Evolutionary conservation across 768 basidiomycete species (phyloP), one percentile per base, ranked within the genome.

Genomic region (Lactarius quietus): DNA sequence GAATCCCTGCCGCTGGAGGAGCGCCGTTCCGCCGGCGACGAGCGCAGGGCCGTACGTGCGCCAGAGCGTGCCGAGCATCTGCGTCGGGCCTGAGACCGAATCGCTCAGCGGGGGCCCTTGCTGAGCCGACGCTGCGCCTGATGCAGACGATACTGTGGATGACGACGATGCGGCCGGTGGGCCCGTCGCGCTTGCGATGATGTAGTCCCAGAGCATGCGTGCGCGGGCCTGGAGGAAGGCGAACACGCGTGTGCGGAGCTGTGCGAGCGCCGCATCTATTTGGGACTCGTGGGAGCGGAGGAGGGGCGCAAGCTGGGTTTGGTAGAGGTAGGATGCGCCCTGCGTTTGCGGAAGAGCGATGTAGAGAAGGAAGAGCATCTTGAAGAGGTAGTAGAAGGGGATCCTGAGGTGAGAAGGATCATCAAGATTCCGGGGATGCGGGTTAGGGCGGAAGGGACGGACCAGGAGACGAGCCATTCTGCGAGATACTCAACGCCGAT

Each of bases 391-490:
- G 78, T 97, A 98, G 75, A 98, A 85, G 2, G 95, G 95, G 55
- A 98, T 83, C 93, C 93, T 93, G 73, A 26, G 23, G 12, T 57
- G 48, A 36, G 6, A 9, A 5, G 39, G 54, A 41, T 45, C 29
- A 64, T 66, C 55, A 64, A 65, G 57, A 67, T 65, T 62, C 51
- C 61, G 61, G 43, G 48, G 23, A 54, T n/a, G 64, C 57, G 64
- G 68, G 56, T 35, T 51, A 33, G 28, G 31, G 3, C 3, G 31
- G 39, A 48, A 17, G 8, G 48, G 8, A 79, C 88, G 71, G 70
- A 92, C 95, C 94, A 95, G 66, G 87, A 91, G 35, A 96, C 78
- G 18, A 88, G 76, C 92, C 94, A 95, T 72, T 95, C 93, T 10
- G 88, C 88, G 31, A 91, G 79, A 71, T 89, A 90, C 75, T 97